Conservation (phyloP, 495 filamentous ascomycete genomes). For the Barbatosphaeria neglecta region DNA sequence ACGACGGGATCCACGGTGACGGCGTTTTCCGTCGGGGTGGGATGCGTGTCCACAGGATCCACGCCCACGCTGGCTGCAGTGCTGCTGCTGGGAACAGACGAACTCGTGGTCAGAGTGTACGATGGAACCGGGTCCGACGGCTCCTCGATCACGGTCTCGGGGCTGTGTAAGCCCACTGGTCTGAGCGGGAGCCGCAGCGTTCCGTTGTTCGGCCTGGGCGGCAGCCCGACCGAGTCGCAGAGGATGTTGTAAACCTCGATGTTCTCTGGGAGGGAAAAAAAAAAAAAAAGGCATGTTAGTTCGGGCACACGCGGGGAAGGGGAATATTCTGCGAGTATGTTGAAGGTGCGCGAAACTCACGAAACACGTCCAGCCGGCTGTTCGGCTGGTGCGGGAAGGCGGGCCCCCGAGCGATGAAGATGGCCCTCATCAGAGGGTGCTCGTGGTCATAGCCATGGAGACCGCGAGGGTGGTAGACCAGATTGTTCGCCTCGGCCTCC, state of each 20-base stretch:
- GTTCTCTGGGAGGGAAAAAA: constrained; percentile 51
- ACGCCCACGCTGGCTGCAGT: not conserved
- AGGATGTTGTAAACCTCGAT: constrained; percentile 91
- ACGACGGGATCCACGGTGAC: constrained; percentile 8
- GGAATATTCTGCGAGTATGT: no score
- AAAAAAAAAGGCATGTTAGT: not conserved
- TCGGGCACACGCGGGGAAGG: no score
- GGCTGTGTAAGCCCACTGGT: constrained; percentile 53
- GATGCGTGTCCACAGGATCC: not conserved
- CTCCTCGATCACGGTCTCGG: constrained; percentile 15
- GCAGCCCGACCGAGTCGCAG: constrained; percentile 68
- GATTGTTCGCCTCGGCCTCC: constrained; percentile 45
- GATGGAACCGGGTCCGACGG: constrained; percentile 20
- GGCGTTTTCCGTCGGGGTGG: constrained; percentile 3
- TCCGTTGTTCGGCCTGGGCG: constrained; percentile 68
- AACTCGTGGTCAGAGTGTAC: constrained; percentile 5
- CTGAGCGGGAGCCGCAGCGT: constrained; percentile 69
- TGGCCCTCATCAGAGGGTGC: constrained; percentile 82
- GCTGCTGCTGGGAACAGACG: constrained; percentile 1
- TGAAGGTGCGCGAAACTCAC: no score
- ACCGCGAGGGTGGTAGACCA: constrained; percentile 61
- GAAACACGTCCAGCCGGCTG: constrained; percentile 70
- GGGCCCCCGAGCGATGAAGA: constrained; percentile 80
- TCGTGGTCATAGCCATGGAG: constrained; percentile 87
- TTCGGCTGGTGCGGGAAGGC: constrained; percentile 77